Percentiles rank a stretch among this genome's conserved stretches.
These are phyloP conservation scores for Lizonia empirigonia DNA, from an alignment of 2,329 filamentous ascomycete genomes.

Conservation along the genomic window DNA sequence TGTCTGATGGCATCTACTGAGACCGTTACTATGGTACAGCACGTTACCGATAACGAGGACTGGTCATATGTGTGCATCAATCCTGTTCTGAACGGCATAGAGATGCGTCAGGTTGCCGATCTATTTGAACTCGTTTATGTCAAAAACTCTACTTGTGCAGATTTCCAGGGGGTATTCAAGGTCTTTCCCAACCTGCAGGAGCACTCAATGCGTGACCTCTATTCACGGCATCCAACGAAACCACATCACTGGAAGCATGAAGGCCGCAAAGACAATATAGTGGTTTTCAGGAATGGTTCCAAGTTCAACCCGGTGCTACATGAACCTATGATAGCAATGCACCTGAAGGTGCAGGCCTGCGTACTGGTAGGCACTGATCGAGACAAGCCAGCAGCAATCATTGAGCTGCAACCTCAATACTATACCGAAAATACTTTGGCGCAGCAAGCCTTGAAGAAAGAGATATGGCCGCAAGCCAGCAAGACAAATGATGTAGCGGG, in stretches of 20 bases:
- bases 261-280: slow-evolving; percentile 30
- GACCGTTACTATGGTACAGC: slow-evolving; percentile 25
- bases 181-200: slow-evolving; percentile 24
- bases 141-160: slow-evolving; percentile 13
- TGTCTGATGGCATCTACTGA: slow-evolving; percentile 28
- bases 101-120: slow-evolving; percentile 28
- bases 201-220: slow-evolving; percentile 31
- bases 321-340: slow-evolving; percentile 33
- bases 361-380: slow-evolving; percentile 42
- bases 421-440: slow-evolving; percentile 21
- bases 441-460: slow-evolving; percentile 46
- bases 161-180: slow-evolving; percentile 31
- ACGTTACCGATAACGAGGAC: slow-evolving; percentile 31
- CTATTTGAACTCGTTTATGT: slow-evolving; percentile 32
- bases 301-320: slow-evolving; percentile 32
- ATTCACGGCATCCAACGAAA: slow-evolving; percentile 33
- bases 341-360: slow-evolving; percentile 39
- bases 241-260: slow-evolving; percentile 36
- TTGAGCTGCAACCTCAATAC: slow-evolving; percentile 34
- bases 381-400: slow-evolving; percentile 38
- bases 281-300: slow-evolving; percentile 26
- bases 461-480: slow-evolving; percentile 52
- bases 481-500: slow-evolving; percentile 52
- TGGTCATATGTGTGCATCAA: slow-evolving; percentile 35
- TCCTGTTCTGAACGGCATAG: slow-evolving; percentile 26